Conservation (phyloP, 2,329 filamentous ascomycete genomes). For the Chaetoscypha palmicola region DNA sequence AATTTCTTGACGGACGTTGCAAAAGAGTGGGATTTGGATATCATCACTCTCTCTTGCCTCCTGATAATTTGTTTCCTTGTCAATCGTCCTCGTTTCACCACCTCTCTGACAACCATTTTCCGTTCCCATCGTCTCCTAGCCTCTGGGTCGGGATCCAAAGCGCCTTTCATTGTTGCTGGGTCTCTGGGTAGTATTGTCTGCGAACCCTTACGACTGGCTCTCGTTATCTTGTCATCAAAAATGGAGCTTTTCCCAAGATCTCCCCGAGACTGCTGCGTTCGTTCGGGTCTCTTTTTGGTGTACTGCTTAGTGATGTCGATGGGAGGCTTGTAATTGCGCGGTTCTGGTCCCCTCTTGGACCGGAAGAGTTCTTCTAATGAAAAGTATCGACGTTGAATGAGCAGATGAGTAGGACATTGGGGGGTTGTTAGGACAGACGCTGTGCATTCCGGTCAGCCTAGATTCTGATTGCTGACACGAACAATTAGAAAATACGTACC, state of each 20-base stretch:
- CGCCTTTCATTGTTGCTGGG: slow-evolving; percentile 49
- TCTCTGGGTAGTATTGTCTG: slow-evolving; percentile 32
- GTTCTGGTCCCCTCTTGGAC: no score
- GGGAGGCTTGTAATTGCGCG: no score
- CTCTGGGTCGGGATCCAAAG: slow-evolving; percentile 68
- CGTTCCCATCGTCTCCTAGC: slow-evolving; percentile 70
- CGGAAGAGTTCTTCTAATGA: no score
- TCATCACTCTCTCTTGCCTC: slow-evolving; percentile 51
- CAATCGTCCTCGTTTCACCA: slow-evolving; percentile 61
- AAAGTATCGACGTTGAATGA: slow-evolving; percentile 19
- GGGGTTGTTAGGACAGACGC: slow-evolving; percentile 25
- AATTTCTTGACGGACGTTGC: slow-evolving; percentile 91
- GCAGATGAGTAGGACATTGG: slow-evolving; percentile 36
- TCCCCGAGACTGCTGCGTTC: slow-evolving; percentile 35
- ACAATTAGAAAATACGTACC: slow-evolving; percentile 41
- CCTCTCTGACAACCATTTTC: slow-evolving; percentile 72
- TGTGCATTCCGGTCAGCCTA: slow-evolving; percentile 21
- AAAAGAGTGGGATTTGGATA: slow-evolving; percentile 60
- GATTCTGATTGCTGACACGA: background rate
- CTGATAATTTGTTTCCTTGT: slow-evolving; percentile 60
- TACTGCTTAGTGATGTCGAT: no score
- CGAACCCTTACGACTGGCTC: slow-evolving; percentile 26
- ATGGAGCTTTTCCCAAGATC: slow-evolving; percentile 43
- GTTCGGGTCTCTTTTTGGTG: slow-evolving; percentile 30
- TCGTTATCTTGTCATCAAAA: slow-evolving; percentile 38